Evolutionary conservation across 345 rosid genomes (phyloP).

Genomic region (Linum tenue): DNA sequence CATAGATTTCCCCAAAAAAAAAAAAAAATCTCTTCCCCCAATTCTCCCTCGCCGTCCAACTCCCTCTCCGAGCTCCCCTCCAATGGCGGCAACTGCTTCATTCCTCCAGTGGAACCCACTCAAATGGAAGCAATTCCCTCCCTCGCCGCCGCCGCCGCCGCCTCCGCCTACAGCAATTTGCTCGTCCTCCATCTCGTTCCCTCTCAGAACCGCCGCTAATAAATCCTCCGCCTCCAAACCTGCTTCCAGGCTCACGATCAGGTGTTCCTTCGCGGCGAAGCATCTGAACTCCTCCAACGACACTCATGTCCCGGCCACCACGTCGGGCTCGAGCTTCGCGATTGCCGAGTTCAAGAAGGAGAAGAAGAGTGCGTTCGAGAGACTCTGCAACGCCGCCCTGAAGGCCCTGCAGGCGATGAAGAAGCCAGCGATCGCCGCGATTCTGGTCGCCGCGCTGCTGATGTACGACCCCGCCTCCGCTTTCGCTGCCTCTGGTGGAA

Average conservation of each 20-base stretch:
- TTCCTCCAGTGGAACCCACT: slow-evolving; percentile 35
- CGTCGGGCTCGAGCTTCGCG: slow-evolving; percentile 1
- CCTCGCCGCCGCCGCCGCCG: slow-evolving; percentile 9
- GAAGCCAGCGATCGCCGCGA: slow-evolving; percentile 52
- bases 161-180: slow-evolving; percentile 9
- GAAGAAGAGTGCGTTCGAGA: slow-evolving; percentile 23
- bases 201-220: slow-evolving; percentile 11
- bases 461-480: slow-evolving; percentile 47
- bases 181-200: slow-evolving; percentile 8
- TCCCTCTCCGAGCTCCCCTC: too few relatives aligned
- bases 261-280: slow-evolving; percentile 14
- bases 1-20: too few relatives aligned
- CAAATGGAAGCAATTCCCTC: slow-evolving; percentile 27
- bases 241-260: slow-evolving; percentile 14
- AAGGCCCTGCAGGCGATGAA: slow-evolving; percentile 38
- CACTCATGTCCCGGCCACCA: neutral
- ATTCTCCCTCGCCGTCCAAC: too few relatives aligned
- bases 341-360: neutral
- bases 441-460: slow-evolving; percentile 52
- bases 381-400: slow-evolving; percentile 18
- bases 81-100: slow-evolving; percentile 23
- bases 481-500: slow-evolving; percentile 82
- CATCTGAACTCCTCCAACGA: slow-evolving; percentile 9
- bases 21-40: too few relatives aligned
- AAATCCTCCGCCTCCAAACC: too few relatives aligned